Conservation (phyloP, 129 eudicot genomes). For the Pittosporum tobira region DNA sequence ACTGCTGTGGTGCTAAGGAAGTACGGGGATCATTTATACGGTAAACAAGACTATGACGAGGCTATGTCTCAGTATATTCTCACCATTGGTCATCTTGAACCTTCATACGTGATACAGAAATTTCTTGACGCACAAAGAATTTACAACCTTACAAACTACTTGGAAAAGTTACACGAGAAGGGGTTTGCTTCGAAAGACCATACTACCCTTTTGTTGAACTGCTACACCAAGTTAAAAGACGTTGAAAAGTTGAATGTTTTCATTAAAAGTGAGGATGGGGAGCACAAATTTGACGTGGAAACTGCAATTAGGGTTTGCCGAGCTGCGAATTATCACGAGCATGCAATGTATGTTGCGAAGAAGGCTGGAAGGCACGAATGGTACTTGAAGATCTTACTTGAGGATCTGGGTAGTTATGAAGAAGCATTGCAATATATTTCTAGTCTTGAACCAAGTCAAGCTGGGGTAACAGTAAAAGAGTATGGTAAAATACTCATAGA, state of each 20-base stretch:
- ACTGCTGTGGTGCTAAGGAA: slow-evolving; percentile 94
- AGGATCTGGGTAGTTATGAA: slow-evolving; percentile 80
- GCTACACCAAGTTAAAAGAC: slow-evolving; percentile 90
- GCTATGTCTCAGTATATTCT: slow-evolving; percentile 93
- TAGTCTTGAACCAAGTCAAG: slow-evolving; percentile 89
- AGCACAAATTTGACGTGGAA: slow-evolving; percentile 88
- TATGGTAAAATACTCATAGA: slow-evolving; percentile 87
- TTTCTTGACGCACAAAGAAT: slow-evolving; percentile 97
- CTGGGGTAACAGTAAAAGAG: slow-evolving; percentile 89
- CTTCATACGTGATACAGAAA: slow-evolving; percentile 91
- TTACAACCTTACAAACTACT: slow-evolving; percentile 85
- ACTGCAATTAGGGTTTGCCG: slow-evolving; percentile 95
- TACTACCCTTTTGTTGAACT: slow-evolving; percentile 87
- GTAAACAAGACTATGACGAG: slow-evolving; percentile 82
- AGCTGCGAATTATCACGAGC: slow-evolving; percentile 97
- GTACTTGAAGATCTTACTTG: slow-evolving; percentile 96
- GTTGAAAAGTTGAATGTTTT: slow-evolving; percentile 77
- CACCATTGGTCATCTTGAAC: slow-evolving; percentile 94
- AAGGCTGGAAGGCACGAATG: slow-evolving; percentile 87
- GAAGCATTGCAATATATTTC: slow-evolving; percentile 86
- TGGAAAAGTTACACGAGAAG: slow-evolving; percentile 85
- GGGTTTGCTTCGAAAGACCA: slow-evolving; percentile 97
- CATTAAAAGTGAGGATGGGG: slow-evolving; percentile 82
- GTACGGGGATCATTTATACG: slow-evolving; percentile 86
- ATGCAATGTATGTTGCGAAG: slow-evolving; percentile 98